A percentile compares a stretch with the other conserved stretches of the same genome.
Conservation (phyloP, 2,329 filamentous ascomycete genomes). For the Thelonectria olida region DNA sequence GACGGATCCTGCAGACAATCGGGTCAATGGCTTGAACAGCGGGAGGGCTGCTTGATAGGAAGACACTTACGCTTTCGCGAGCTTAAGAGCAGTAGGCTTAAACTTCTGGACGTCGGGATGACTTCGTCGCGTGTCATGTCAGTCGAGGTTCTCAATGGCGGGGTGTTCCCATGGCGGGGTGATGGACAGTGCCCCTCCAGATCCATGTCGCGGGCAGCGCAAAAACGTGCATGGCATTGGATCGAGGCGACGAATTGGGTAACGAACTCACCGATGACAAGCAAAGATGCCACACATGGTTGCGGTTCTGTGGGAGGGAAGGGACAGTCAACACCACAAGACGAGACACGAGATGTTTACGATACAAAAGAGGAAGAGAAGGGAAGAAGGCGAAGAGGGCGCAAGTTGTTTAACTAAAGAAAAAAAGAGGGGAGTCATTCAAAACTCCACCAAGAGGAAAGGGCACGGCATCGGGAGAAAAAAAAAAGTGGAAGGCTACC, state of each 20-base stretch:
- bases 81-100: constrained; percentile 91
- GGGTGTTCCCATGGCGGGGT: constrained; percentile 37
- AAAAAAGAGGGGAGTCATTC: constrained; percentile 26
- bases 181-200: constrained; percentile 25
- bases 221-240: constrained; percentile 6
- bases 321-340: constrained; percentile 6
- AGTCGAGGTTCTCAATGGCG: constrained; percentile 31
- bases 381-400: constrained; percentile 22
- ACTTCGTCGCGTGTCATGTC: constrained; percentile 50
- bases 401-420: constrained; percentile 16
- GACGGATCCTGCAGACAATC: constrained; percentile 74
- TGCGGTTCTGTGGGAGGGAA: constrained; percentile 42
- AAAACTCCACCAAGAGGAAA: constrained; percentile 23
- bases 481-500: constrained; percentile 36
- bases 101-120: constrained; percentile 96
- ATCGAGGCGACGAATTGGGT: neutral
- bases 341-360: neutral
- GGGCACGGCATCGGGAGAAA: constrained; percentile 24
- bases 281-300: constrained; percentile 98
- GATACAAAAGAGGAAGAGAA: constrained; percentile 19
- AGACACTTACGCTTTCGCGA: constrained; percentile 85
- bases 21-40: constrained; percentile 24
- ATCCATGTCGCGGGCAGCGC: constrained; percentile 31
- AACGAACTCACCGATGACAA: constrained; percentile 80
- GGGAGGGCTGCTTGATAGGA: too few species aligned